phyloP scores from a whole-genome alignment of 1,284 basidiomycete species.

The Mycosarcoma maydis region DNA sequence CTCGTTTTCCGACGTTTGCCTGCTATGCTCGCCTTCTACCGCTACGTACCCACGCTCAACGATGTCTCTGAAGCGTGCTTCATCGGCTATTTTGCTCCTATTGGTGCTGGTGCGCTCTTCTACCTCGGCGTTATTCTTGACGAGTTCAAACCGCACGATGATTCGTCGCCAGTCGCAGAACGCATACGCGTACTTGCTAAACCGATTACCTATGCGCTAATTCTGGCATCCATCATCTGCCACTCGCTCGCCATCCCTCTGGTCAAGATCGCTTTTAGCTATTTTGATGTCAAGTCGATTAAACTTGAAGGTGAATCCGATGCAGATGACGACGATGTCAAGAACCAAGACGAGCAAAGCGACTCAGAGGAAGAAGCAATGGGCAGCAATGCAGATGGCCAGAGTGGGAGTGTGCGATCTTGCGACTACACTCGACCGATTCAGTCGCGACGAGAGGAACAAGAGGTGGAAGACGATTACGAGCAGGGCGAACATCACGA shows the following conservation, averaged over 20 bases:
- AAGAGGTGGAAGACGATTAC: conserved; percentile 26
- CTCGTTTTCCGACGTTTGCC: conserved; percentile 67
- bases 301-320: conserved; percentile 44
- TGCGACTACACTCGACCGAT: conserved; percentile 25
- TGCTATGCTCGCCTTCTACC: conserved; percentile 56
- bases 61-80: conserved; percentile 63
- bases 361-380: neutral
- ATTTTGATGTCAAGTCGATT: conserved; percentile 43
- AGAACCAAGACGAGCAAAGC: conserved; percentile 11
- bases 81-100: conserved; percentile 68
- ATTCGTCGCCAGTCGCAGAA: conserved; percentile 18
- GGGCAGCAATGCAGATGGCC: neutral
- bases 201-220: conserved; percentile 53
- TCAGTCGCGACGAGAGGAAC: conserved; percentile 18
- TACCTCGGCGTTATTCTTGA: conserved; percentile 50
- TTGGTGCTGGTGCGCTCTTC: conserved; percentile 67
- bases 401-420: neutral
- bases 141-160: conserved; percentile 46
- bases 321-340: conserved; percentile 8
- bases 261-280: conserved; percentile 50
- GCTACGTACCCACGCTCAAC: conserved; percentile 61
- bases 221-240: conserved; percentile 50
- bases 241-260: conserved; percentile 55
- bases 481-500: conserved; percentile 35
- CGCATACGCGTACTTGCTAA: conserved; percentile 52